Base-by-base conservation (phyloP, 75 land plant species). In the Cupressus sempervirens region DNA sequence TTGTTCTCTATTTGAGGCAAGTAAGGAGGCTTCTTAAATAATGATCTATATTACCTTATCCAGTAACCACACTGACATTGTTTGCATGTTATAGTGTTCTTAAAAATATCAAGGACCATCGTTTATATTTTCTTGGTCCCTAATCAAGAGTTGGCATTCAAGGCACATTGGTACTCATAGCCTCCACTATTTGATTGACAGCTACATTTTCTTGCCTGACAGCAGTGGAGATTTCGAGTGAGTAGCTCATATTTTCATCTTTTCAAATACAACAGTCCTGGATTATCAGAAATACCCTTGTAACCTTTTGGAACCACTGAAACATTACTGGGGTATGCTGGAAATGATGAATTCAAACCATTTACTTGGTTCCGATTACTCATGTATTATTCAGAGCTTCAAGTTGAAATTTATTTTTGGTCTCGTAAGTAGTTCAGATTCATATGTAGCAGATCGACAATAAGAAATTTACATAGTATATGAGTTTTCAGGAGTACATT, bases 151-250 rank as follows among this genome's bases (percentile, higher is more conserved):
- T n/a, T 4, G 81, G 15, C 30, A 43, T 79, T 79, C 12, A 79
- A 23, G 43, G 81, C 45, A 79, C 48, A 26, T 79, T 32, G 35
- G 1, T 32, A 32, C 32, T 30, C 2, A 43, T 79, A 79, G 6
- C 9, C 4, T 43, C 46, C 11, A 11, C n/a, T 15, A 18, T 76
- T 76, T 76, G 41, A 38, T 76, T 65, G 68, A 26, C 14, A 16
- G 38, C 23, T 76, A 45, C 16, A 36, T 76, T 76, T 76, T 36
- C 7, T 23, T 40, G 3, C n/a, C 1, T 26, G 46, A 26, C 50
- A 45, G 14, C 81, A 45, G 45, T 79, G 50, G 48, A 79, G 29
- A n/a, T 41, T n/a, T 79, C 48, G 45, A 79, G 81, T 79, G 81
- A 38, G 18, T 79, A 26, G 81, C 32, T 43, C 16, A 26, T 79